Evolutionary conservation across 2,329 filamentous ascomycete genomes (phyloP).

Genomic region (Myriosclerotinia duriaeana): DNA sequence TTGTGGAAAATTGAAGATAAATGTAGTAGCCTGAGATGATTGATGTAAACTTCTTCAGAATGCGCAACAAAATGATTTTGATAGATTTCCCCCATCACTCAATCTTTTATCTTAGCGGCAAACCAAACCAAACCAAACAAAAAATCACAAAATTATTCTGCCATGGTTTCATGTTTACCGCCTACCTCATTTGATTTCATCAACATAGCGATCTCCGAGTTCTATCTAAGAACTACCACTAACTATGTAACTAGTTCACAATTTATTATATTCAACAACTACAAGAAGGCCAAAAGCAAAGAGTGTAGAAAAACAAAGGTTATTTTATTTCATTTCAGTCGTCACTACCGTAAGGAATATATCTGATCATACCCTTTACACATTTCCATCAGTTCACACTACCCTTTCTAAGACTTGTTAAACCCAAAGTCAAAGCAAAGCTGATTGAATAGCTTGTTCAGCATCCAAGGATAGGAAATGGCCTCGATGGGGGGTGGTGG

Average conservation of each 20-base stretch:
- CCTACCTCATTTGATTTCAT: background rate
- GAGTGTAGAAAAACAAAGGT: background rate
- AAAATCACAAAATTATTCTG: background rate
- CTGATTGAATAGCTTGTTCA: constrained; percentile 17
- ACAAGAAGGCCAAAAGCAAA: constrained; percentile 10
- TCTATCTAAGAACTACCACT: constrained; percentile 4
- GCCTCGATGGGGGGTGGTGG: constrained; percentile 39
- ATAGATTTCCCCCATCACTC: background rate
- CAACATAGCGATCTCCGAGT: background rate
- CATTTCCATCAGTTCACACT: background rate
- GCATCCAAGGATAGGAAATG: constrained; percentile 30
- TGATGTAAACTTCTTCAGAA: background rate
- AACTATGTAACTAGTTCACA: background rate
- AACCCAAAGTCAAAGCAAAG: background rate
- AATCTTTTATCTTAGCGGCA: constrained; percentile 24
- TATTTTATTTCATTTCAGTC: background rate
- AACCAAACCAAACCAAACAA: background rate
- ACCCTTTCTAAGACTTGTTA: background rate
- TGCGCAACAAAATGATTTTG: constrained; percentile 12
- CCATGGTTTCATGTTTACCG: background rate
- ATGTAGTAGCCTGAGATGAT: too few species aligned
- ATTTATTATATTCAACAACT: background rate
- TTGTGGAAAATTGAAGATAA: background rate
- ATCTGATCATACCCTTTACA: background rate
- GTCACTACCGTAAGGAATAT: background rate